A percentile compares a stretch with the other conserved stretches of the same genome.
Evolutionary conservation across 352 stramenopile genomes (phyloP).

Genomic region (Pythium rishiriense): DNA sequence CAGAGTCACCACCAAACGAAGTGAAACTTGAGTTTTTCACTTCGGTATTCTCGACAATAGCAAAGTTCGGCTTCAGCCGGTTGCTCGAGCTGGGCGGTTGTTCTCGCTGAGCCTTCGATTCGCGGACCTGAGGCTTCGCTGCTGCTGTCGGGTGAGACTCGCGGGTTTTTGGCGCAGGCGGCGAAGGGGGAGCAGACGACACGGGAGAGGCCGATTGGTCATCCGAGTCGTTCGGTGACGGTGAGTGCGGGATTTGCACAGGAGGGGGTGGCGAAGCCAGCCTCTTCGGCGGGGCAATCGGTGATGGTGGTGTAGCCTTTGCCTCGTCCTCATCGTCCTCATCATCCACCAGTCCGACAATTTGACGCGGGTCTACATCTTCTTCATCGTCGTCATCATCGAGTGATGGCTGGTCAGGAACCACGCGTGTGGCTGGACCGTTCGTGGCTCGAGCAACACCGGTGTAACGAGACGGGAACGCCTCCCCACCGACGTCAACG

Average conservation of each 20-base stretch:
- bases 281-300: conserved; percentile 15
- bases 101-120: conserved; percentile 26
- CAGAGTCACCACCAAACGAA: conserved; percentile 80
- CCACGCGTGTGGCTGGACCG: not conserved
- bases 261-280: conserved; percentile 16
- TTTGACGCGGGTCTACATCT: conserved; percentile 15
- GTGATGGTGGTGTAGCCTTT: conserved; percentile 15
- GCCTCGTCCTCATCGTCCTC: conserved; percentile 22
- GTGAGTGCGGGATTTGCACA: conserved; percentile 10
- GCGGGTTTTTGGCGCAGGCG: conserved; percentile 27
- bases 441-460: conserved; percentile 24
- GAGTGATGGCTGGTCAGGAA: conserved; percentile 4
- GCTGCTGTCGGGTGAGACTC: conserved; percentile 20
- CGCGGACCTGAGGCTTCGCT: conserved; percentile 2
- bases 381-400: conserved; percentile 24
- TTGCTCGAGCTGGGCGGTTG: conserved; percentile 1
- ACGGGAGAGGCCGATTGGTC: conserved; percentile 21
- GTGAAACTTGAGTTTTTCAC: conserved; percentile 79
- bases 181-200: conserved; percentile 22
- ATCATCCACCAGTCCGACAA: conserved; percentile 23
- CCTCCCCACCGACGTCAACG: conserved; percentile 72
- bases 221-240: conserved; percentile 18
- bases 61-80: conserved; percentile 65
- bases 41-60: conserved; percentile 55
- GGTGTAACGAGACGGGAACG: conserved; percentile 46